Evolutionary conservation across 2,329 filamentous ascomycete species (phyloP), one percentile per base, ranked within the genome.

Genomic region (Ophiostoma sp.): DNA sequence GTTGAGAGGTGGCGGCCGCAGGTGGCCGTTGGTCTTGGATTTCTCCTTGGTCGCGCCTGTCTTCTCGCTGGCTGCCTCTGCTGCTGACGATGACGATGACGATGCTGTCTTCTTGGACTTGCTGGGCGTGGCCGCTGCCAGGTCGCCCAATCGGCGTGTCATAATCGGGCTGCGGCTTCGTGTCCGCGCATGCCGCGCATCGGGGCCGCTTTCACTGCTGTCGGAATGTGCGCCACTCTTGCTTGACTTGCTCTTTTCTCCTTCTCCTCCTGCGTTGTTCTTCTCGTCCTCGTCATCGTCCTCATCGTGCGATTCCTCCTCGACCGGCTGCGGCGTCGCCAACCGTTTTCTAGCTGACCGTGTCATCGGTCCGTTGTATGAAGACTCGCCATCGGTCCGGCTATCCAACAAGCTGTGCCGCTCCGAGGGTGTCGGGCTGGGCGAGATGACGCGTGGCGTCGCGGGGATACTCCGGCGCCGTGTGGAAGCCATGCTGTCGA

Each of bases 401-500:
- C 39, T 44, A n/a, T 62, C 67, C 17, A 65, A 17, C 33, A 35
- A 31, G 7, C 23, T 85, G 77, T 89, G 85, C 74, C 83, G 84
- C 6, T 89, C 87, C 31, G 87, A 89, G 1, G 88, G 88, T 1
- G 90, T 90, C 57, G 94, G 93, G 70, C 93, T 95, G 57, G 94
- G 93, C 15, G 93, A 96, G 75, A 95, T 96, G 75, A 97, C 91
- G 77, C 93, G 90, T 76, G 93, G 93, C 70, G 90, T 95, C 71
- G 86, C 86, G 71, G 94, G 93, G 71, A 95, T 83, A 75, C 83
- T 82, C 68, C 80, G 79, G 71, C 81, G 83, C 72, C 82, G 17
- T 31, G 72, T 64, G 20, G 71, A 68, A 27, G 70, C 52, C 72
- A 74, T 74, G 68, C 67, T 67, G 70, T 54, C 54, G 35, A 80